These are phyloP conservation scores for Incumbomyces delicatus DNA, from an alignment of 2,329 filamentous ascomycete species.

Conservation along the genomic window DNA sequence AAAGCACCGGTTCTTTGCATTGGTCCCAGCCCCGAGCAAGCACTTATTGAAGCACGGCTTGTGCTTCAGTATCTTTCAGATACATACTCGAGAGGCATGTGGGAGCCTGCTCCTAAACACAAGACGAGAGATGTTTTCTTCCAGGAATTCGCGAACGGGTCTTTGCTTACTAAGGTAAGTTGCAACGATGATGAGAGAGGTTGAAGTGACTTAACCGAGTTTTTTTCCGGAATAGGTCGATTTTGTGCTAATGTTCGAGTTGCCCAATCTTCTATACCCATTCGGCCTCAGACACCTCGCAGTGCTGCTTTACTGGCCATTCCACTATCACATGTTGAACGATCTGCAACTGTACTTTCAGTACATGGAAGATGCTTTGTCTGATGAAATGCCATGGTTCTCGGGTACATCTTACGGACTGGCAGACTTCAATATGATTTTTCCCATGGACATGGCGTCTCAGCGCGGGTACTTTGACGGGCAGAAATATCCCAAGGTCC, in stretches of 20 bases:
- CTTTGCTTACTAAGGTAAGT: not conserved
- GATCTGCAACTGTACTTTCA: not conserved
- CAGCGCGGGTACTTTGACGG: slow-evolving; percentile 25
- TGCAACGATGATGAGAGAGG: too few relatives aligned
- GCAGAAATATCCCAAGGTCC: slow-evolving; percentile 25
- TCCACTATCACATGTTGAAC: not conserved
- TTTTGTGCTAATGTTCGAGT: not conserved
- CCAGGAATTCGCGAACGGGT: not conserved
- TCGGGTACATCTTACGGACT: slow-evolving; percentile 25
- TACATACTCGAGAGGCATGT: not conserved
- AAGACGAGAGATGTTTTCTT: not conserved
- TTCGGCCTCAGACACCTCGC: not conserved
- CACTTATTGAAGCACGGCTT: not conserved
- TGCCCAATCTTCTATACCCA: not conserved
- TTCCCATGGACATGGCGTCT: slow-evolving; percentile 25
- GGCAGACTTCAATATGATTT: slow-evolving; percentile 28
- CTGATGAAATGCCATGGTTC: slow-evolving; percentile 19
- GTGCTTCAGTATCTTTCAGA: not conserved
- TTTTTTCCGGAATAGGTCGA: too few relatives aligned
- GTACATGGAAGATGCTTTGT: not conserved
- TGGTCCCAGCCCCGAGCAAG: not conserved
- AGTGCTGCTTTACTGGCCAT: not conserved
- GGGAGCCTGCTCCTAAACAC: not conserved
- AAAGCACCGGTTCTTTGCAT: not conserved
- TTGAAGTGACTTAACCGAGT: too few relatives aligned